phyloP scores from a whole-genome alignment of 2,329 filamentous ascomycete genomes.

The Colletotrichum tabaci region DNA sequence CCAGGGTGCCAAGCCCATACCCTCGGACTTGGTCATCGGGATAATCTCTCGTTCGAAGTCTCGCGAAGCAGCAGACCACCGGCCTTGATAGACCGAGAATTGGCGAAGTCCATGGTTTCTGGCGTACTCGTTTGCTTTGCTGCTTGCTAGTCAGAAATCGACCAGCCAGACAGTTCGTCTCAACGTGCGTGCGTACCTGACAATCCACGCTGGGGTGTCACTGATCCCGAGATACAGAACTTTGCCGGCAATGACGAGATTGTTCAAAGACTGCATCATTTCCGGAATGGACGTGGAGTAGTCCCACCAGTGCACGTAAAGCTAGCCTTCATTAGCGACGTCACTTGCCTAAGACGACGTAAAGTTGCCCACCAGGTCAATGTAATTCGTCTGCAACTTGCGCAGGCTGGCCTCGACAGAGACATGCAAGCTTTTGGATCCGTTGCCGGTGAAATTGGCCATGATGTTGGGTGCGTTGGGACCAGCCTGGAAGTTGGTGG shows the following conservation, averaged over 20 bases:
- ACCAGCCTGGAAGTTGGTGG: constrained; percentile 68
- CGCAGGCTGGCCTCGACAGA: constrained; percentile 70
- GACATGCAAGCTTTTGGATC: constrained; percentile 71
- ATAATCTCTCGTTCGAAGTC: constrained; percentile 81
- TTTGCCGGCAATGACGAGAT: constrained; percentile 72
- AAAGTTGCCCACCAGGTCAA: constrained; percentile 68
- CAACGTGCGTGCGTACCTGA: constrained; percentile 55
- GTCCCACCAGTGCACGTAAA: constrained; percentile 79
- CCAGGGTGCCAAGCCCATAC: constrained; percentile 73
- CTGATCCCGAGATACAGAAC: constrained; percentile 77
- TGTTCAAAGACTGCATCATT: constrained; percentile 78
- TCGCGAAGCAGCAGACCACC: constrained; percentile 73
- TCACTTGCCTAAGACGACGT: constrained; percentile 17
- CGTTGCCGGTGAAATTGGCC: constrained; percentile 72
- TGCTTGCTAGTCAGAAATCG: constrained; percentile 41
- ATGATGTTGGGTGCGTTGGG: constrained; percentile 59
- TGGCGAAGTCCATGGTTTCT: constrained; percentile 78
- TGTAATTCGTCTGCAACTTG: constrained; percentile 77
- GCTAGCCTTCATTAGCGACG: constrained; percentile 49
- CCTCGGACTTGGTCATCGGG: constrained; percentile 74
- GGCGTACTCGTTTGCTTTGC: constrained; percentile 78
- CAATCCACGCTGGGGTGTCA: constrained; percentile 80
- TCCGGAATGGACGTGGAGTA: constrained; percentile 76
- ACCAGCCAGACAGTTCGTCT: constrained; percentile 5
- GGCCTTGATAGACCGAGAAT: constrained; percentile 79